phyloP scores from a whole-genome alignment of 1,284 basidiomycete species.

The Anthracocystis walkeri region DNA sequence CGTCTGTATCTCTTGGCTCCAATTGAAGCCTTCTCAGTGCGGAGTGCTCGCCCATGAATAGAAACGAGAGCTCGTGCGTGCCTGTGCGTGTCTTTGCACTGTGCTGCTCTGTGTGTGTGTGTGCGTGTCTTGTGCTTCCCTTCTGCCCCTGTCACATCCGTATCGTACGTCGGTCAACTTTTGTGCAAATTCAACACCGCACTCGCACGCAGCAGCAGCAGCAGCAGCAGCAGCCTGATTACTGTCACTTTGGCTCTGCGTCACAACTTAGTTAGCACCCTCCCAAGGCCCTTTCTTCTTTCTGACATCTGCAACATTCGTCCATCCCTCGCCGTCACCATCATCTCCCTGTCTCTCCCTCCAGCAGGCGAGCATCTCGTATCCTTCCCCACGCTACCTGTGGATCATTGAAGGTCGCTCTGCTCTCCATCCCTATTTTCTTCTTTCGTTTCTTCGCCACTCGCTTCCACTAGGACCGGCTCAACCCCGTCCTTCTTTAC shows the following conservation, averaged over 20 bases:
- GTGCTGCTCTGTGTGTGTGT: no score
- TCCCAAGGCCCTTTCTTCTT: not conserved
- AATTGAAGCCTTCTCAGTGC: not conserved
- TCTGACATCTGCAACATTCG: constrained; percentile 2
- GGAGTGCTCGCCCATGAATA: not conserved
- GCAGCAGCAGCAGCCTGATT: no score
- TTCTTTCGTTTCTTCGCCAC: constrained; percentile 7
- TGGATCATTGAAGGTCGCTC: constrained; percentile 19
- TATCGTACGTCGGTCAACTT: no score
- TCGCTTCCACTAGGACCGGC: constrained; percentile 26
- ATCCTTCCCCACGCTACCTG: not conserved
- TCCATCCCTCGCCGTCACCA: constrained; percentile 4
- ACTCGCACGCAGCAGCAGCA: no score
- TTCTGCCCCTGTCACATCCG: no score
- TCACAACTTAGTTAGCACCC: not conserved
- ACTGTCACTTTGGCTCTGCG: no score
- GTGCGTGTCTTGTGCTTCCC: no score
- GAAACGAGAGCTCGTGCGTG: not conserved
- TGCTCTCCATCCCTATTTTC: constrained; percentile 9
- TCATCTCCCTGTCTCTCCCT: constrained; percentile 4
- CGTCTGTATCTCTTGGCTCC: constrained; percentile 1
- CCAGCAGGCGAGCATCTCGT: constrained; percentile 15
- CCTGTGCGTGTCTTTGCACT: no score
- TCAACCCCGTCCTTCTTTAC: constrained; percentile 38
- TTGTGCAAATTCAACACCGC: no score